phyloP scores from a whole-genome alignment of 2,329 filamentous ascomycete genomes.

The Podosphaera fusca region DNA sequence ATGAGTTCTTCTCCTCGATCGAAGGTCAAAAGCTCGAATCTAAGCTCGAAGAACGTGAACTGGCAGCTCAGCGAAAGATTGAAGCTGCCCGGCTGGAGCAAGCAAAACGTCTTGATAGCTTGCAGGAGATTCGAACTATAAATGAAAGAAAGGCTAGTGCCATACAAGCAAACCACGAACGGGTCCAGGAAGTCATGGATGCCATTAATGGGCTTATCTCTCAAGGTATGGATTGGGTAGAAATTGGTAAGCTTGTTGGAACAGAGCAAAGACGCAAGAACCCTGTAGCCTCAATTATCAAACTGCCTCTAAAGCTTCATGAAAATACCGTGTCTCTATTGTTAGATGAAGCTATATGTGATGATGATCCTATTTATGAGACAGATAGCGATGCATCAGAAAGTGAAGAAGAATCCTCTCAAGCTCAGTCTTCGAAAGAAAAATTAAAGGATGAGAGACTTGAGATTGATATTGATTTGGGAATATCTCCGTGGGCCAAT shows the following conservation, averaged over 20 bases:
- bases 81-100: slow-evolving; percentile 72
- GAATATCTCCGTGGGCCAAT: slow-evolving; percentile 66
- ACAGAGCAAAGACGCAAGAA: slow-evolving; percentile 64
- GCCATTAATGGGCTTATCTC: slow-evolving; percentile 79
- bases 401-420: slow-evolving; percentile 19
- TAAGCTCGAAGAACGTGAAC: slow-evolving; percentile 58
- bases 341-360: slow-evolving; percentile 40
- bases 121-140: slow-evolving; percentile 59
- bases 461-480: slow-evolving; percentile 64
- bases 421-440: slow-evolving; percentile 11
- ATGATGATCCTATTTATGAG: slow-evolving; percentile 30
- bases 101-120: slow-evolving; percentile 56
- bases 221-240: slow-evolving; percentile 94
- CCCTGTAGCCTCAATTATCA: slow-evolving; percentile 67
- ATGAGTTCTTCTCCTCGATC: slow-evolving; percentile 91
- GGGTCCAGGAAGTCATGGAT: slow-evolving; percentile 79
- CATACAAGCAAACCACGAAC: slow-evolving; percentile 73
- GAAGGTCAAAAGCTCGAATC: slow-evolving; percentile 86
- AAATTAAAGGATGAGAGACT: slow-evolving; percentile 31
- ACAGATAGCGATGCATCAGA: slow-evolving; percentile 43
- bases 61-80: slow-evolving; percentile 58
- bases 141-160: slow-evolving; percentile 76
- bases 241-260: slow-evolving; percentile 72
- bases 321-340: slow-evolving; percentile 71
- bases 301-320: slow-evolving; percentile 66